phyloP scores from a whole-genome alignment of 306 rosid genomes.

The Lagenaria siceraria region DNA sequence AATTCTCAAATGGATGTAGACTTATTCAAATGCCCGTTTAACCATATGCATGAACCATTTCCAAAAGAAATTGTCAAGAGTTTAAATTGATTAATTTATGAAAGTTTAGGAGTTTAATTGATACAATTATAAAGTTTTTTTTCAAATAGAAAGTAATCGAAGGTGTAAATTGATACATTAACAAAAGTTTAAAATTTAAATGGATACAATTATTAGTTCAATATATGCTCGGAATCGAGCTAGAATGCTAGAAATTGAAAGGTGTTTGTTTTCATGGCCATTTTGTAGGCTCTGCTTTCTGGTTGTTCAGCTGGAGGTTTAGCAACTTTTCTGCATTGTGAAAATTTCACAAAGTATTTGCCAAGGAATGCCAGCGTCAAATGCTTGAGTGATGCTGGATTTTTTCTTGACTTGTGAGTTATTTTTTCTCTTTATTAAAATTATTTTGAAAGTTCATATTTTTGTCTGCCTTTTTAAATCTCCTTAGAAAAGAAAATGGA shows the following conservation, averaged over 20 bases:
- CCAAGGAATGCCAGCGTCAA: slow-evolving; percentile 57
- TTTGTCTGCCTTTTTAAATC: not conserved
- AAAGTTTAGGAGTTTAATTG: too few species aligned
- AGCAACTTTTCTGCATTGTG: slow-evolving; percentile 81
- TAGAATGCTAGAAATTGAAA: not conserved
- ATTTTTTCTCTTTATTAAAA: not conserved
- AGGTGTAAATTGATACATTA: too few species aligned
- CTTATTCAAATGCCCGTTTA: too few species aligned
- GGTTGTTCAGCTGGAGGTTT: slow-evolving; percentile 98
- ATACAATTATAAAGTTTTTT: too few species aligned
- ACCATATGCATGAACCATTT: too few species aligned
- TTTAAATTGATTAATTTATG: too few species aligned
- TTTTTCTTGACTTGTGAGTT: slow-evolving; percentile 66
- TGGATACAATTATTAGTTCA: too few species aligned
- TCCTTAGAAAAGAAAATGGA: not conserved
- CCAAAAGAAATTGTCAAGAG: too few species aligned
- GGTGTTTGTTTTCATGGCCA: not conserved
- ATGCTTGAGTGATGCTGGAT: slow-evolving; percentile 94
- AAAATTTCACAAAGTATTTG: slow-evolving; percentile 48
- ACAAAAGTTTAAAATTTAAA: too few species aligned
- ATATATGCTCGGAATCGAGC: too few species aligned
- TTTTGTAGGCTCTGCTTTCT: slow-evolving; percentile 75
- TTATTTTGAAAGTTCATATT: not conserved
- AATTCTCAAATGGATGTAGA: too few species aligned
- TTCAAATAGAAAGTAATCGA: too few species aligned